phyloP scores from a whole-genome alignment of 2,329 filamentous ascomycete genomes.

The Bisporella sp. region DNA sequence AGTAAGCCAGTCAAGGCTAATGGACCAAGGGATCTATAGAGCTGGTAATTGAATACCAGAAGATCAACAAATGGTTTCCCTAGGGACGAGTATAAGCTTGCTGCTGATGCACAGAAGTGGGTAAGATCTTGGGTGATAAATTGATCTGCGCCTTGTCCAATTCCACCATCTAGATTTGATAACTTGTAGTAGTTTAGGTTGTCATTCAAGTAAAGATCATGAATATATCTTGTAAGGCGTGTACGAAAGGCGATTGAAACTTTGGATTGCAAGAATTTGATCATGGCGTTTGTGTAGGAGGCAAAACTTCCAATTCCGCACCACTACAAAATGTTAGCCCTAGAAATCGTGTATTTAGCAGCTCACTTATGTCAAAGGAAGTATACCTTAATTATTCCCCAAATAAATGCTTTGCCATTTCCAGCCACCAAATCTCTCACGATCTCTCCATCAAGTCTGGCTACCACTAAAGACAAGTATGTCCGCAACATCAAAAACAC shows the following conservation, averaged over 20 bases:
- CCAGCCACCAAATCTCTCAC: constrained; percentile 94
- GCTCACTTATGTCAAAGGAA: constrained; percentile 9
- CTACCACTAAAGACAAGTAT: constrained; percentile 89
- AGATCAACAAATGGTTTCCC: constrained; percentile 98
- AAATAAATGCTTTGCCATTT: constrained; percentile 79
- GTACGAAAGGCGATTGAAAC: constrained; percentile 98
- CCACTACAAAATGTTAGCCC: constrained; percentile 48
- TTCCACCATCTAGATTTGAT: constrained; percentile 83
- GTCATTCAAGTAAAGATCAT: constrained; percentile 92
- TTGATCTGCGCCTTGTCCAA: constrained; percentile 88
- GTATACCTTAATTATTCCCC: constrained; percentile 73
- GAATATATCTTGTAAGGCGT: constrained; percentile 88
- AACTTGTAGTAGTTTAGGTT: constrained; percentile 96
- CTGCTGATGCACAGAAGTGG: constrained; percentile 86
- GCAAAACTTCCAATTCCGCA: constrained; percentile 87
- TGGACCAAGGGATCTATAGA: constrained; percentile 85
- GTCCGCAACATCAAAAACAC: constrained; percentile 86
- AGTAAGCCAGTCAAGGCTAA: constrained; percentile 79
- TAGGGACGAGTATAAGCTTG: constrained; percentile 87
- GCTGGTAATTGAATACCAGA: constrained; percentile 95
- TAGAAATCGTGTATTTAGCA: not conserved
- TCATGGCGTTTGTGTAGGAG: constrained; percentile 97
- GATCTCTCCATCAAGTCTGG: constrained; percentile 89
- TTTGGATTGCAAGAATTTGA: constrained; percentile 96
- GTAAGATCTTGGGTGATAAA: constrained; percentile 97